Evolutionary conservation across 140 eudicot species (phyloP).

Genomic region (Cichorium intybus): DNA sequence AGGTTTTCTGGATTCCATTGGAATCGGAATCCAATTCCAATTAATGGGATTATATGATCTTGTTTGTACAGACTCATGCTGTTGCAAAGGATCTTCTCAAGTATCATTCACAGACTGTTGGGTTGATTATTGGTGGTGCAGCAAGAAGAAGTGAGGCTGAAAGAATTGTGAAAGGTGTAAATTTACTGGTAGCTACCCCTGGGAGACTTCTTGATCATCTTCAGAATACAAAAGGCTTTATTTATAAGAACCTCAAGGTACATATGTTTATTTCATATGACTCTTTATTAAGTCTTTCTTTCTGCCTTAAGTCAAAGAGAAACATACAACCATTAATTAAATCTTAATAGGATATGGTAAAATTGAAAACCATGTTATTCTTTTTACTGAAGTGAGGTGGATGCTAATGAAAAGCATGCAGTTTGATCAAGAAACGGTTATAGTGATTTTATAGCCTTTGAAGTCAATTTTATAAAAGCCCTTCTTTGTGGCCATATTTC

Average conservation of each 20-base stretch:
- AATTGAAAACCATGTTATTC: too few species aligned
- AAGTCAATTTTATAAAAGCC: too few species aligned
- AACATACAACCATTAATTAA: too few species aligned
- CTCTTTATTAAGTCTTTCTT: too few species aligned
- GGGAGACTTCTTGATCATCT: constrained; percentile 98
- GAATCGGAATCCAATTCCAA: background rate
- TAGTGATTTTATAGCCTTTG: too few species aligned
- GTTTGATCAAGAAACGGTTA: too few species aligned
- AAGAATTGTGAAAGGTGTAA: constrained; percentile 79
- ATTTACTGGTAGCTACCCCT: constrained; percentile 87
- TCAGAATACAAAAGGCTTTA: constrained; percentile 86
- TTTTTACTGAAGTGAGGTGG: too few species aligned
- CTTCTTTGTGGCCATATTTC: too few species aligned
- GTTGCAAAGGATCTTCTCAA: constrained; percentile 82
- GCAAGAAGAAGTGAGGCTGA: constrained; percentile 72
- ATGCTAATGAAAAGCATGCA: too few species aligned
- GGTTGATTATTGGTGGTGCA: constrained; percentile 80
- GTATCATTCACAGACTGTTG: constrained; percentile 85
- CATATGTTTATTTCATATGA: background rate
- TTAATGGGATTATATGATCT: background rate
- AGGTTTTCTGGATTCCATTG: background rate
- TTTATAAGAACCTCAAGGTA: constrained; percentile 72
- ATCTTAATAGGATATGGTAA: too few species aligned
- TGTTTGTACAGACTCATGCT: constrained; percentile 64
- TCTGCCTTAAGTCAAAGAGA: too few species aligned